A percentile compares a stretch with the other conserved stretches of the same genome.
phyloP scores from a whole-genome alignment of 371 early-diverging fungal species.

The Parasitella parasitica region DNA sequence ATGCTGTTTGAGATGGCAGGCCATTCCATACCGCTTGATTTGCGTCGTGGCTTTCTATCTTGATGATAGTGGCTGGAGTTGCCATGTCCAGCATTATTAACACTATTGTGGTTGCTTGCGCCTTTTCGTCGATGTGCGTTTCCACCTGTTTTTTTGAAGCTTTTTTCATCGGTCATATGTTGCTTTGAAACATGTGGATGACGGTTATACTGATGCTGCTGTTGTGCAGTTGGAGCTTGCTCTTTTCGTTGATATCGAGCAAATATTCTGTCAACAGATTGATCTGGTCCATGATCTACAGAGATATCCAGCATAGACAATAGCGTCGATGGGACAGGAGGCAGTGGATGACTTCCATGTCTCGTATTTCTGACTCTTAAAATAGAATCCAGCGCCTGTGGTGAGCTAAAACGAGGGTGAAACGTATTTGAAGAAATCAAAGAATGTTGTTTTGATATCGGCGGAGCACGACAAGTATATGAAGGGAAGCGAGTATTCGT shows the following conservation, averaged over 20 bases:
- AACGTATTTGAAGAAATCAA: not conserved
- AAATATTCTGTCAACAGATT: slow-evolving; percentile 26
- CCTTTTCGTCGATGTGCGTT: not conserved
- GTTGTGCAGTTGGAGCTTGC: not conserved
- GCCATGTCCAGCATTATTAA: not conserved
- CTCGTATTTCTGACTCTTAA: slow-evolving; percentile 18
- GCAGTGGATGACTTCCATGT: slow-evolving; percentile 27
- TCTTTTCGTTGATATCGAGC: slow-evolving; percentile 21
- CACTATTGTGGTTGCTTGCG: not conserved
- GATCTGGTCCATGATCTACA: slow-evolving; percentile 9
- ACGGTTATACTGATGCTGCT: not conserved
- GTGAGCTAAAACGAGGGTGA: slow-evolving; percentile 24
- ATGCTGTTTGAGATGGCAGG: slow-evolving; percentile 11
- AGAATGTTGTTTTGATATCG: not conserved
- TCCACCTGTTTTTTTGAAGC: not conserved
- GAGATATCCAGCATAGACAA: slow-evolving; percentile 16
- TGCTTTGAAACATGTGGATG: not conserved
- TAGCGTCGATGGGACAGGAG: slow-evolving; percentile 19
- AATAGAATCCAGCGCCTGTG: slow-evolving; percentile 23
- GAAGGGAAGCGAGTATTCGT: not conserved
- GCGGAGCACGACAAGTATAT: slow-evolving; percentile 5
- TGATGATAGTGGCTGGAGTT: not conserved
- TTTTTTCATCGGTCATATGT: not conserved
- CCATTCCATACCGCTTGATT: slow-evolving; percentile 21
- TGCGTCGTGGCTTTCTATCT: not conserved